Evolutionary conservation across 2,329 filamentous ascomycete genomes (phyloP).

Genomic region (Aspergillus candidus): DNA sequence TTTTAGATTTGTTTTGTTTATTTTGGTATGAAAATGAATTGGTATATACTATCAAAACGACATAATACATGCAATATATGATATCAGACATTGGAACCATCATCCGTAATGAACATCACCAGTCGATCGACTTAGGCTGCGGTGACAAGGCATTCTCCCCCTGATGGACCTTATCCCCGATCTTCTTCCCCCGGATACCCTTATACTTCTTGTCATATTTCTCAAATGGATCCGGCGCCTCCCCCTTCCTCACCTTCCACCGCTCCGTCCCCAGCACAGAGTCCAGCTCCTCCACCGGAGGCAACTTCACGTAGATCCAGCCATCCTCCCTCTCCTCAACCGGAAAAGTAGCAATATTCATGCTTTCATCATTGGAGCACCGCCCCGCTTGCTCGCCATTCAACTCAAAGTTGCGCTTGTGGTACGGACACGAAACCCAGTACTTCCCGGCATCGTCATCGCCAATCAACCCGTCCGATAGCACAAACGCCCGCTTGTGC

Average conservation of each 20-base stretch:
- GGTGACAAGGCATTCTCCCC: slow-evolving; percentile 9
- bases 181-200: slow-evolving; percentile 50
- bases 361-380: slow-evolving; percentile 66
- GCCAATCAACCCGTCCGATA: slow-evolving; percentile 78
- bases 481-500: slow-evolving; percentile 83
- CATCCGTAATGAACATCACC: slow-evolving; percentile 15
- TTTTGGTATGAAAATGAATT: too few species aligned
- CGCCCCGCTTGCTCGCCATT: slow-evolving; percentile 58
- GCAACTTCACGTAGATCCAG: slow-evolving; percentile 72
- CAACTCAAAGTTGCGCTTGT: slow-evolving; percentile 85
- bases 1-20: too few species aligned
- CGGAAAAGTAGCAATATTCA: slow-evolving; percentile 78
- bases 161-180: slow-evolving; percentile 17
- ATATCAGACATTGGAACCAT: slow-evolving; percentile 1
- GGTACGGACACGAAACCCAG: slow-evolving; percentile 82
- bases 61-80: background rate
- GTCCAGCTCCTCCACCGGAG: slow-evolving; percentile 75
- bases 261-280: slow-evolving; percentile 67
- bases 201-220: slow-evolving; percentile 53
- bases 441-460: slow-evolving; percentile 54
- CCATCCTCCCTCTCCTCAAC: slow-evolving; percentile 70
- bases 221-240: slow-evolving; percentile 53
- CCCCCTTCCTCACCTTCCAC: slow-evolving; percentile 72
- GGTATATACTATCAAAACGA: background rate
- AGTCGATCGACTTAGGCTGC: slow-evolving; percentile 28